Base-by-base conservation (phyloP, 163 green algal genomes). In the Scenedesmus sp. region DNA sequence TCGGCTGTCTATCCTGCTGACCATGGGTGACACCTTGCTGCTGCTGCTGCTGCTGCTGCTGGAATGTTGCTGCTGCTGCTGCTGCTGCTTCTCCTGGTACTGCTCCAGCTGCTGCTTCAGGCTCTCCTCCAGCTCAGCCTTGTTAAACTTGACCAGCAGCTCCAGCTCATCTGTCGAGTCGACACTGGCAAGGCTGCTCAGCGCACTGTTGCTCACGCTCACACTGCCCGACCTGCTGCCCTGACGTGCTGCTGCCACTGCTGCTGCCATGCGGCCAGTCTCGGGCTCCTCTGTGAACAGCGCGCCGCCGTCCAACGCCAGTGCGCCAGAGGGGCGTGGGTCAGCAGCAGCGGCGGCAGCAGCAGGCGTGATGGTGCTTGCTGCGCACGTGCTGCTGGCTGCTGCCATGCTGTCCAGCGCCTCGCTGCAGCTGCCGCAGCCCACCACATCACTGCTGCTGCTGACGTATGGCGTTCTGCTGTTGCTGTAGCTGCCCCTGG, bases 271-370 rank as follows among this genome's bases (percentile, higher is more conserved):
- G 9, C n/a, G 33, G 26, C 59, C 91, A 10, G 26, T 51, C 26
- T 33, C 70, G 15, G 56, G 72, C 43, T 87, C 87, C 42, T 87
- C 87, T 7, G 87, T 91, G 26, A 91, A 30, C 87, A 91, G 79
- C 22, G 70, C 30, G 7, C 37, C 53, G 13, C 79, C 79, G 51
- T 91, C 87, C 37, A 87, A 26, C 18, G 79, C 87, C 12, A 87
- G 42, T 44, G 87, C 73, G 35, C 87, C 87, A 49, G 33, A 37
- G 40, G 42, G 35, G 10, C 26, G 20, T 26, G 42, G 30, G 43
- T 44, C 85, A 0, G 33, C 78, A 56, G 78, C 42, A 53, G 42
- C 78, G 42, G 76, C 76, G 40, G 18, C 33, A 24, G 24, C 79
- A 22, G 40, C 79, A 43, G 43, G 10, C 26, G 40, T 37, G 0